Evolutionary conservation across 148 eudicot genomes (phyloP).

Genomic region (Chenopodium suecicum): DNA sequence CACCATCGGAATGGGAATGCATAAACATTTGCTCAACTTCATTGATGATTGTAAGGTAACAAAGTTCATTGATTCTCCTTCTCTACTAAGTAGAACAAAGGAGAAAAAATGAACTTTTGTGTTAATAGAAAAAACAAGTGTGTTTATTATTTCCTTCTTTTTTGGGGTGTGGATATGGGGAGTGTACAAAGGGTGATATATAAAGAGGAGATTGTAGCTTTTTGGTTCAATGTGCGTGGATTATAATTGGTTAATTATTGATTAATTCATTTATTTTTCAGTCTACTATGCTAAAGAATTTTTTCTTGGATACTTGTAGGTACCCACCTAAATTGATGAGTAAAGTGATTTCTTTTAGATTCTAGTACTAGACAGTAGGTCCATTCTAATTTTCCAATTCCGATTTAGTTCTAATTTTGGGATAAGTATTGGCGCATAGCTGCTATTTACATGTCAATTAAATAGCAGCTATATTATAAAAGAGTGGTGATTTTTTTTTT

Average conservation of each 20-base stretch:
- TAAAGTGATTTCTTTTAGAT: background rate
- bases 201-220: conserved; percentile 48
- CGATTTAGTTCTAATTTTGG: no score
- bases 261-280: background rate
- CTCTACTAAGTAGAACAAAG: conserved; percentile 10
- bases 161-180: background rate
- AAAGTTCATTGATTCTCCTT: conserved; percentile 11
- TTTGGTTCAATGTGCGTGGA: conserved; percentile 29
- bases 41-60: background rate
- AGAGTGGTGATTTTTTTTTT: no score
- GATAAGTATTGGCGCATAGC: no score
- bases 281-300: background rate
- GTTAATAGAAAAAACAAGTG: background rate
- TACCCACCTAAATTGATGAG: background rate
- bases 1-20: background rate
- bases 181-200: conserved; percentile 41
- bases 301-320: background rate
- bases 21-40: background rate
- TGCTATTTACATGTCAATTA: no score
- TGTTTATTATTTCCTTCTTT: background rate
- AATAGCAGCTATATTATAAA: no score
- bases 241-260: conserved; percentile 25
- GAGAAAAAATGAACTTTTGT: background rate
- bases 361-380: background rate
- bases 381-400: no score